Evolutionary conservation across 2,329 filamentous ascomycete genomes (phyloP).

Genomic region (Fusarium brachygibbosum): DNA sequence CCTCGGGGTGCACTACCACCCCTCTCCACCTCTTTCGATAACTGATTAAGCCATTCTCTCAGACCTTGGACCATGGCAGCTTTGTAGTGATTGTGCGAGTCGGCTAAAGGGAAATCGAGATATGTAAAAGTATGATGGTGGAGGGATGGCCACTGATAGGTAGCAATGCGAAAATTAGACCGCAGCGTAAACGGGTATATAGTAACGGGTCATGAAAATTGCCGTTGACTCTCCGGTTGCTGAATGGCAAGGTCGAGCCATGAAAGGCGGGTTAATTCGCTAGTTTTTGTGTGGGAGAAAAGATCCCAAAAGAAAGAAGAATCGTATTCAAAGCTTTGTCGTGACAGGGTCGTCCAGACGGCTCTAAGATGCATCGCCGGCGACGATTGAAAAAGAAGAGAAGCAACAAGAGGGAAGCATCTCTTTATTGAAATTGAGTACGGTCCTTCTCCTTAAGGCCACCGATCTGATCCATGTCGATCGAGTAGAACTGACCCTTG

Average conservation of each 20-base stretch:
- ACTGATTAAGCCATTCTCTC: constrained; percentile 26
- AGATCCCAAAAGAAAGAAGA: constrained; percentile 26
- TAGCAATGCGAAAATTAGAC: constrained; percentile 50
- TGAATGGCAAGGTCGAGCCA: constrained; percentile 39
- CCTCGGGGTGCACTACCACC: constrained; percentile 35
- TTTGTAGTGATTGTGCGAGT: constrained; percentile 33
- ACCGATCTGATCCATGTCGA: constrained; percentile 95
- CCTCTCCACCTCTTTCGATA: constrained; percentile 28
- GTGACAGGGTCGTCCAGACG: constrained; percentile 48
- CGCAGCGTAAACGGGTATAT: constrained; percentile 52
- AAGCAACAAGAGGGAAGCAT: constrained; percentile 26
- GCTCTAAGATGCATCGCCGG: constrained; percentile 46
- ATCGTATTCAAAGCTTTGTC: constrained; percentile 44
- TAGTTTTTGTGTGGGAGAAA: constrained; percentile 33
- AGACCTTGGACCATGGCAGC: constrained; percentile 44
- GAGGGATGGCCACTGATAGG: constrained; percentile 43
- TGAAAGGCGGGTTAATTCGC: constrained; percentile 40
- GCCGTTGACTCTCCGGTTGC: constrained; percentile 39
- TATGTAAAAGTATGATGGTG: constrained; percentile 35
- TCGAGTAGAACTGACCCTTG: constrained; percentile 85
- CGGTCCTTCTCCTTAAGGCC: constrained; percentile 91
- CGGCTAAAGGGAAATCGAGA: constrained; percentile 9
- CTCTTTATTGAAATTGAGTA: constrained; percentile 54
- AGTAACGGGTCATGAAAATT: constrained; percentile 49
- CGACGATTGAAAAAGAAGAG: constrained; percentile 39